Evolutionary conservation across 2,329 filamentous ascomycete genomes (phyloP), one percentile per base, ranked within the genome.

Genomic region (Xylariomycetidae sp.): DNA sequence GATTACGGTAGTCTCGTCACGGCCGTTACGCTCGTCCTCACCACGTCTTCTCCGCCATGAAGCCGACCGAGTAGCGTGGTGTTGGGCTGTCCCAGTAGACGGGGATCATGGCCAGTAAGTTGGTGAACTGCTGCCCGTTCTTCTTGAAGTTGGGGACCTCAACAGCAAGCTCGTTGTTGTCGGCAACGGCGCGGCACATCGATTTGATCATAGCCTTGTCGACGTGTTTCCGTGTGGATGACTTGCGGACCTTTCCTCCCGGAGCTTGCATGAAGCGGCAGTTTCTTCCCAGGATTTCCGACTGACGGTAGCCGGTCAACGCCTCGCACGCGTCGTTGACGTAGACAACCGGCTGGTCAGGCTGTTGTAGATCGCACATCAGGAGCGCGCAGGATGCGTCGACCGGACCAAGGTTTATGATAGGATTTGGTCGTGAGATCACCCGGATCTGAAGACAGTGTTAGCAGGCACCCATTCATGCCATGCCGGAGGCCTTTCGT

Each of bases 251-350:
- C 37, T 74, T 72, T 4, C 81, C 82, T 31, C 79, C 78, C 0
- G 85, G 85, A 0, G 75, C 75, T 53, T 94, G 88, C 10, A 95
- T 68, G 51, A 94, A 93, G 9, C 86, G 82, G 53, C 86, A 93
- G 56, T 94, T 94, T 28, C 74, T 69, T 10, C 86, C 87, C 4
- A 89, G 57, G 17, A 87, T 81, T 59, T 93, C 88, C 38, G 73
- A 64, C 40, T 73, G 70, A 1, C 74, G 73, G 57, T 94, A 95
- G 18, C 86, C 87, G 0, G 87, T 94, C 42, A 94, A 63, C 6
- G 79, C 67, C 47, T 79, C 74, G 54, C 93, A 95, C 19, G 85
- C 74, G 5, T 89, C 83, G 1, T 85, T 90, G 44, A 80, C 85
- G 54, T 93, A 94, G 7, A 93, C 76, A 39, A 94, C 87, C 3